Evolutionary conservation across 352 stramenopile genomes (phyloP), one percentile per base, ranked within the genome.

Genomic region (Globisporangium rhizosaccharum): DNA sequence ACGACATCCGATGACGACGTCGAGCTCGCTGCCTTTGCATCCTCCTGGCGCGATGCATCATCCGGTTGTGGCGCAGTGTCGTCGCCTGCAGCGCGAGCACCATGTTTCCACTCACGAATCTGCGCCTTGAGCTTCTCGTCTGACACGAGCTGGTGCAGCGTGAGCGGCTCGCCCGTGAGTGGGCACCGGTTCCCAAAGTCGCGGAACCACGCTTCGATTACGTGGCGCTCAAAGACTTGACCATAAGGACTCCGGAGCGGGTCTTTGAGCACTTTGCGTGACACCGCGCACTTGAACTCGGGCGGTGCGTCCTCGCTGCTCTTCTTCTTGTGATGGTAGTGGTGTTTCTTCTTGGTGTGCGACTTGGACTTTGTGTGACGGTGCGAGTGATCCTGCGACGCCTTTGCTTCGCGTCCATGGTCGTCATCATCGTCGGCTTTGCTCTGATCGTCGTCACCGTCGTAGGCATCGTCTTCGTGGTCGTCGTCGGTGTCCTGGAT

Each of bases 171-270:
- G 3, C 79, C 81, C 2, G 81, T 90, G 25, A 92, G 59, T 30
- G 82, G 85, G 45, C 82, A 94, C 20, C 82, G 79, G 49, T 92
- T 92, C 48, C 82, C 85, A 63, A 92, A 94, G 60, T 92, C 80
- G 28, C 76, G 75, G 39, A 92, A 88, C 82, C 85, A 92, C 14
- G 75, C 74, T 54, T 94, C 79, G 51, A 94, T 83, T 20, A 92
- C 79, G 28, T 82, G 71, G 9, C 76, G 72, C 59, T 94, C 82
- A 61, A 89, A 92, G 3, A 91, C 73, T 53, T 94, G 85, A 4
- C 85, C 79, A 48, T 80, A 88, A 7, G 85, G 85, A 55, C 80
- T 91, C 36, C 82, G 72, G 58, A 94, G 45, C 3, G 80, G 80
- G 7, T 89, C 65, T 44, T 85, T 78, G 45, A 94, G 52, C 39